Conservation (phyloP, 176 grass and related monocot genomes). For the Urochloa ruziziensis region DNA sequence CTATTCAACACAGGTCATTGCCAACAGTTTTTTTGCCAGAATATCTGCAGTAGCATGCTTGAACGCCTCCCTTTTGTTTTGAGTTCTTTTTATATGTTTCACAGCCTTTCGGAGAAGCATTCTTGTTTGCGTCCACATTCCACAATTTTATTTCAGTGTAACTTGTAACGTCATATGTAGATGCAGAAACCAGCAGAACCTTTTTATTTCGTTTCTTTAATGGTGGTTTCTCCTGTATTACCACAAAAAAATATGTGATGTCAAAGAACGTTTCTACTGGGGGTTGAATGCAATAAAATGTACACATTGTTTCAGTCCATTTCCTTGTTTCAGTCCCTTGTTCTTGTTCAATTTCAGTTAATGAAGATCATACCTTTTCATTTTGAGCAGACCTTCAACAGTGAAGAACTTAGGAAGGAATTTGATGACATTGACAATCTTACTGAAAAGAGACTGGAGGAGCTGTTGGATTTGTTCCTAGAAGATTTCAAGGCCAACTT, state of each 20-base stretch:
- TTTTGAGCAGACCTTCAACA: conserved; percentile 44
- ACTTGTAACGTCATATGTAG: not conserved
- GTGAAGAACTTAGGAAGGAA: conserved; percentile 43
- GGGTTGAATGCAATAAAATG: not conserved
- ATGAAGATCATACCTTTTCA: not conserved
- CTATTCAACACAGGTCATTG: not conserved
- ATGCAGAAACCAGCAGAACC: not conserved
- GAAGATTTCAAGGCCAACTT: conserved; percentile 65
- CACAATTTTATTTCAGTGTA: not conserved
- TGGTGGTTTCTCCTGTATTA: not conserved
- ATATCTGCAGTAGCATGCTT: not conserved
- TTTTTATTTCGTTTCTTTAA: too few relatives aligned
- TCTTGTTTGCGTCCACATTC: not conserved
- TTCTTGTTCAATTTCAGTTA: not conserved
- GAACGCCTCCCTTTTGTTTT: not conserved
- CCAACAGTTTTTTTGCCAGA: not conserved
- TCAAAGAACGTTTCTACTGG: not conserved
- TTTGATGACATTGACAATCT: conserved; percentile 44
- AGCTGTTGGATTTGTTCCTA: conserved; percentile 45
- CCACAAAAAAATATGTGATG: not conserved
- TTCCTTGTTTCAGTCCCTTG: not conserved
- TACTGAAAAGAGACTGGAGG: conserved; percentile 49
- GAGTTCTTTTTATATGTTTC: not conserved
- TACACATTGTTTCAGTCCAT: not conserved
- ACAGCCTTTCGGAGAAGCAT: not conserved